Evolutionary conservation across 176 grass and related monocot species (phyloP), one percentile per base, ranked within the genome.

Genomic region (Carex parvula): DNA sequence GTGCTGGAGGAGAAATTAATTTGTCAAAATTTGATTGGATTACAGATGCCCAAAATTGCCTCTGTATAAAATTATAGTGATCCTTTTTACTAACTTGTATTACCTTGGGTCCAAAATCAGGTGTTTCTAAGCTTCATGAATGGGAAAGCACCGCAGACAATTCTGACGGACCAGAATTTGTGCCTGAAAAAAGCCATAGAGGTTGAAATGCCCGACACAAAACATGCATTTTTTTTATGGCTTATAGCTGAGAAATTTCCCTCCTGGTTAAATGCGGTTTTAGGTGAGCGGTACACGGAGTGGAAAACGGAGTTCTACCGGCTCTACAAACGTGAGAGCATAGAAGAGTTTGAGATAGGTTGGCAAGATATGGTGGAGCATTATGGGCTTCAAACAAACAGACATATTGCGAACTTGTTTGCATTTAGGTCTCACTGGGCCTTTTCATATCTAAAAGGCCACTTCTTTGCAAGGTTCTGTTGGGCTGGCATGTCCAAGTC

Each of bases 121-220:
- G 91, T 89, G 11, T 97, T 97, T 90, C 87, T 97, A 35, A 89
- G 87, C 60, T 97, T 90, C 79, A 91, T 97, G 88, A 91, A 91
- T 86, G 89, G 88, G 60, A 92, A 89, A 87, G 77, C 87, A 71
- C 91, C 94, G 37, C 79, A 15, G 42, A 91, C 84, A 54, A 88
- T 97, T 83, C 68, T 97, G 67, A 93, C 94, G 13, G 88, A 91
- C 82, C 82, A 97, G 81, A 97, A 87, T 84, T 26, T 84, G 11
- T 87, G 64, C 72, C 84, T 93, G 44, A 90, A 84, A 80, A 89
- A 97, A 85, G 88, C 86, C 57, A 83, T 93, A 87, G 84, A 83
- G 84, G 82, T 87, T 12, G 91, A 93, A 80, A 84, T 91, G 80
- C 89, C 89, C 29, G 83, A 82, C 72, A 88, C 90, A 83, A 91